phyloP scores from a whole-genome alignment of 768 basidiomycete genomes.

The Serpula lacrymans region DNA sequence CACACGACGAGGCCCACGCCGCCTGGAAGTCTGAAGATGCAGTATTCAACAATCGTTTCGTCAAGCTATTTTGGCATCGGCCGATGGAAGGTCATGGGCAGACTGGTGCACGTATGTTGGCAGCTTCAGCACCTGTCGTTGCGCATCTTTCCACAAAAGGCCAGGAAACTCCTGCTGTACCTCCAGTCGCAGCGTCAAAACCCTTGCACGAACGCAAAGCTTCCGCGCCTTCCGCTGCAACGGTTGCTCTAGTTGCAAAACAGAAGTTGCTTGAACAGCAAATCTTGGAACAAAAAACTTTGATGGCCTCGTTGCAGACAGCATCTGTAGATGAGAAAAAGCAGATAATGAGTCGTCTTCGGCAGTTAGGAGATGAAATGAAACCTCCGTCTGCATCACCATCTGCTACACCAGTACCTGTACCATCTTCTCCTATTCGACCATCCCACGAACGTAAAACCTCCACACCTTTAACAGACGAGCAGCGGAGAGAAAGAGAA shows the following conservation, averaged over 20 bases:
- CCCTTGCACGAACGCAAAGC: constrained; percentile 35
- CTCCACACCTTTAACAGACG: constrained; percentile 31
- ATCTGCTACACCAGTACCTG: constrained; percentile 24
- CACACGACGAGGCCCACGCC: constrained; percentile 77
- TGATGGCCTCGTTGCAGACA: constrained; percentile 68
- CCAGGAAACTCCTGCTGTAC: constrained; percentile 11
- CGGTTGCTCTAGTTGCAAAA: constrained; percentile 63
- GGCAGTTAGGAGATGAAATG: constrained; percentile 80
- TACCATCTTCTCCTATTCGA: constrained; percentile 24
- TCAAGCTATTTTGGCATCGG: constrained; percentile 94
- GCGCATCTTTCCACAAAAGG: constrained; percentile 45
- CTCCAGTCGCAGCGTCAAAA: constrained; percentile 22
- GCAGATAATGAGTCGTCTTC: constrained; percentile 68
- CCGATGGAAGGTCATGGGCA: constrained; percentile 91
- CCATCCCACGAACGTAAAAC: constrained; percentile 19
- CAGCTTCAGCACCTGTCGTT: constrained; percentile 74
- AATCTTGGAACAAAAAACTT: constrained; percentile 83
- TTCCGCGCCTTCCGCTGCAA: constrained; percentile 28
- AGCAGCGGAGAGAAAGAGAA: constrained; percentile 59
- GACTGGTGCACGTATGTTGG: constrained; percentile 71
- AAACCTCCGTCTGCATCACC: constrained; percentile 37
- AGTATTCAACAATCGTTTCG: constrained; percentile 92
- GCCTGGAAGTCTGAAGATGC: constrained; percentile 95
- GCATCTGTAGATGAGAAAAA: constrained; percentile 75
- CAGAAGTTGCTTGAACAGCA: constrained; percentile 76